phyloP scores from a whole-genome alignment of 179 eudicot species.

The Actinidia arguta region DNA sequence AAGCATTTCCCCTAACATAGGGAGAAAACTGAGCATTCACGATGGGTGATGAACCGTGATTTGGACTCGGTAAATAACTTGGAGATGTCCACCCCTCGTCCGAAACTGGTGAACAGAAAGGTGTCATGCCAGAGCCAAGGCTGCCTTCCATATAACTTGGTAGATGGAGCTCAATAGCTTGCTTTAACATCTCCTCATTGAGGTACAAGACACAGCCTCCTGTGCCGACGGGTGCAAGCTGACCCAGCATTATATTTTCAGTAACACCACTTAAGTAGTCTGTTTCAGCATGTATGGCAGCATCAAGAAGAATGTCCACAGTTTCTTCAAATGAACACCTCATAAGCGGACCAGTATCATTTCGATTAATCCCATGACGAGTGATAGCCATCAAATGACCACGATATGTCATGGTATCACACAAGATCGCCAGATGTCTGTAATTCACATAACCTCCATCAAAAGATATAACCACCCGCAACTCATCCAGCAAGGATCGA shows the following conservation, averaged over 20 bases:
- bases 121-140: conserved; percentile 87
- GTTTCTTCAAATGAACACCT: conserved; percentile 99
- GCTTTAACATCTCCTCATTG: conserved; percentile 88
- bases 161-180: conserved; percentile 88
- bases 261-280: conserved; percentile 93
- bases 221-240: conserved; percentile 98
- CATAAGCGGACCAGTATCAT: conserved; percentile 98
- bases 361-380: conserved; percentile 94
- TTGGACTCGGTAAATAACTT: conserved; percentile 73
- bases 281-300: conserved; percentile 95
- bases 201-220: conserved; percentile 84
- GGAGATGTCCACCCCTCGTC: conserved; percentile 96
- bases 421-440: conserved; percentile 93
- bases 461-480: conserved; percentile 94
- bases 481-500: conserved; percentile 86
- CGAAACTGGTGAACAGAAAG: conserved; percentile 75
- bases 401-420: conserved; percentile 98
- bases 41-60: conserved; percentile 66
- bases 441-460: conserved; percentile 98
- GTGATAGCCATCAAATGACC: conserved; percentile 99
- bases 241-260: conserved; percentile 97
- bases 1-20: conserved; percentile 72
- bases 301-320: conserved; percentile 99
- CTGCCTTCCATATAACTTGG: conserved; percentile 88
- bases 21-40: conserved; percentile 89